phyloP scores from a whole-genome alignment of 345 rosid genomes.

The Eucalyptus marginata region DNA sequence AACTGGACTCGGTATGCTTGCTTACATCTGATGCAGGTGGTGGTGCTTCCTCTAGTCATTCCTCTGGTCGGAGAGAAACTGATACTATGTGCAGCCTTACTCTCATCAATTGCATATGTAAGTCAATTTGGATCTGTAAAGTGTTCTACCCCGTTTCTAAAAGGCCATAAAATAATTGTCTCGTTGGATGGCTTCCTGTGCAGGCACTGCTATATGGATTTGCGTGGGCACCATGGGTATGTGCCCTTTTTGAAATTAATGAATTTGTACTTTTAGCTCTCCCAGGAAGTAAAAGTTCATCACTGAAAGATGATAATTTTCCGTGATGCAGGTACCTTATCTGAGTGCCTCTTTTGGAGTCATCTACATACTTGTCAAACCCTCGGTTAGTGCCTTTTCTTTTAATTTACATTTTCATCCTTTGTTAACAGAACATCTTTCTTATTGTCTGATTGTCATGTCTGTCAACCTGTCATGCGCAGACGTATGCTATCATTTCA shows the following conservation, averaged over 20 bases:
- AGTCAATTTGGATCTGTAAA: not conserved
- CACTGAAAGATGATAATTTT: not conserved
- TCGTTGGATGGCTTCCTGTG: not conserved
- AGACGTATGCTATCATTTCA: slow-evolving; percentile 44
- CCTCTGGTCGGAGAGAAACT: slow-evolving; percentile 37
- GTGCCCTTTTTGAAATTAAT: not conserved
- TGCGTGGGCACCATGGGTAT: slow-evolving; percentile 51
- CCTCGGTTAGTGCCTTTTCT: slow-evolving; percentile 15
- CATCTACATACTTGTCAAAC: slow-evolving; percentile 33
- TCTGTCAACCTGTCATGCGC: not conserved
- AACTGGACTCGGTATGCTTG: not conserved
- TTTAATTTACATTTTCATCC: not conserved
- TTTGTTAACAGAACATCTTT: not conserved
- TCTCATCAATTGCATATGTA: slow-evolving; percentile 48
- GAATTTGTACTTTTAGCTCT: not conserved
- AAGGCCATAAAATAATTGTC: not conserved
- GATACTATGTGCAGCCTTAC: slow-evolving; percentile 31
- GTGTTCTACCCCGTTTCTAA: not conserved
- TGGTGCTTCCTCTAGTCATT: slow-evolving; percentile 42
- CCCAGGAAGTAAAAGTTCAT: not conserved
- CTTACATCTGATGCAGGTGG: slow-evolving; percentile 5
- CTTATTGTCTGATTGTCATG: not conserved
- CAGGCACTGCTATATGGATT: slow-evolving; percentile 42
- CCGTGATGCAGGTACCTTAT: slow-evolving; percentile 27
- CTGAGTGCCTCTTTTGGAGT: slow-evolving; percentile 43